These are phyloP conservation scores for Colletotrichum sp. DNA, from an alignment of 2,329 filamentous ascomycete genomes.

Conservation along the genomic window DNA sequence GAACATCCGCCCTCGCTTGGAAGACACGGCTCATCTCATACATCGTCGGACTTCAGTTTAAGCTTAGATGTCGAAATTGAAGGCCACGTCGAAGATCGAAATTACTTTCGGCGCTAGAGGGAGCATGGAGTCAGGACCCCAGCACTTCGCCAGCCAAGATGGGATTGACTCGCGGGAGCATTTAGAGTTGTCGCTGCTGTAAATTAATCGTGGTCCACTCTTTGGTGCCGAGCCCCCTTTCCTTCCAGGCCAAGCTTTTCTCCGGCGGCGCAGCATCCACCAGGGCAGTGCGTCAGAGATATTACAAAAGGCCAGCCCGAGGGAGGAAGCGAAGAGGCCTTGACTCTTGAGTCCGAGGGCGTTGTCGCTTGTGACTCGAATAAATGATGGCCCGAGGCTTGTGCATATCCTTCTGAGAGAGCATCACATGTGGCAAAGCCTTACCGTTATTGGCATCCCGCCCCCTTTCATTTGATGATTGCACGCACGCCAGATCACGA, in stretches of 20 bases:
- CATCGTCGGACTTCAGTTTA: background rate
- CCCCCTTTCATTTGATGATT: background rate
- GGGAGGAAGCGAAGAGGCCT: background rate
- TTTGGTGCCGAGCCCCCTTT: background rate
- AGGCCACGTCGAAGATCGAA: background rate
- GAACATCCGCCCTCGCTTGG: background rate
- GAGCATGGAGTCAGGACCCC: background rate
- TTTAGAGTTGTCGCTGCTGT: conserved; percentile 2
- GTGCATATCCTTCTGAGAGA: background rate
- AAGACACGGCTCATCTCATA: background rate
- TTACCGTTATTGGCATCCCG: background rate
- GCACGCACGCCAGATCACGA: background rate
- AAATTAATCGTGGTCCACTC: background rate
- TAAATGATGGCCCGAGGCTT: background rate
- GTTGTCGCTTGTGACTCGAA: background rate
- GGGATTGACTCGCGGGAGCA: background rate
- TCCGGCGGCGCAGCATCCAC: background rate
- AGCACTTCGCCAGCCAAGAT: background rate
- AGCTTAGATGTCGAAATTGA: background rate
- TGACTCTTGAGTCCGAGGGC: background rate
- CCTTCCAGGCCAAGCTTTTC: background rate
- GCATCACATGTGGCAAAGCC: background rate
- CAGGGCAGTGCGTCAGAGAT: background rate
- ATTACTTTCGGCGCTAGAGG: background rate
- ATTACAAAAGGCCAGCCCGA: background rate